Evolutionary conservation across 306 rosid genomes (phyloP), one percentile per base, ranked within the genome.

Genomic region (Arachis hypogaea): DNA sequence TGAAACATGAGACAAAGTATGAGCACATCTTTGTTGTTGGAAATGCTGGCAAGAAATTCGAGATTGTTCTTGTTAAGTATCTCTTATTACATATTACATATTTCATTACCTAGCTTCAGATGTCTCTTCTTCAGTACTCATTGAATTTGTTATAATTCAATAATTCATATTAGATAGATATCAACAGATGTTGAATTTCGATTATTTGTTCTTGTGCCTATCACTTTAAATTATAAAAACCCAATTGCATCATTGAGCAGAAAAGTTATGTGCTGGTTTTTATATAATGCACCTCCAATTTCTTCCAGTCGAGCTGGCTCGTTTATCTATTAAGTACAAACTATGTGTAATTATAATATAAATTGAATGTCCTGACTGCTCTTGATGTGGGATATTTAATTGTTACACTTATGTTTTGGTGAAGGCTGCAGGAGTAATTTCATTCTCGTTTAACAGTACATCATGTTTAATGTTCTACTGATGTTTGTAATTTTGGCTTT

Each of bases 11-110:
- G 81, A 82, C 89, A 62, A 87, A 85, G 47, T 85, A 85, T 82
- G 98, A 95, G 65, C 99, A 95, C 84, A 79, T 88, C 65, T 95
- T 95, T 85, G 87, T 86, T 68, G 91, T 95, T 22, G 92, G 87
- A 54, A 86, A 73, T 82, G 82, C 88, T 7, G 97, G 96, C 85
- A 86, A 88, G 82, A 81, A 88, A 80, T 95, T 92, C 74, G 92
- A 90, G 94, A 87, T 77, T 55, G 59, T 80, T 82, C 93, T 92
- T 14, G 99, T 95, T 78, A 90, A 88, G 98, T 90, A 83, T 79
- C 83, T 81, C 59, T 51, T 29, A 58, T 57, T 9, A 47, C 52
- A 49, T 44, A 33, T 69, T 9, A 41, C 52, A 49, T 69, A 49
- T 69, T 51, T 51, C 30, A 11, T 69, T 73, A 11, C 72, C 22